Evolutionary conservation across 768 basidiomycete species (phyloP).

Genomic region (Tricholoma furcatifolium): DNA sequence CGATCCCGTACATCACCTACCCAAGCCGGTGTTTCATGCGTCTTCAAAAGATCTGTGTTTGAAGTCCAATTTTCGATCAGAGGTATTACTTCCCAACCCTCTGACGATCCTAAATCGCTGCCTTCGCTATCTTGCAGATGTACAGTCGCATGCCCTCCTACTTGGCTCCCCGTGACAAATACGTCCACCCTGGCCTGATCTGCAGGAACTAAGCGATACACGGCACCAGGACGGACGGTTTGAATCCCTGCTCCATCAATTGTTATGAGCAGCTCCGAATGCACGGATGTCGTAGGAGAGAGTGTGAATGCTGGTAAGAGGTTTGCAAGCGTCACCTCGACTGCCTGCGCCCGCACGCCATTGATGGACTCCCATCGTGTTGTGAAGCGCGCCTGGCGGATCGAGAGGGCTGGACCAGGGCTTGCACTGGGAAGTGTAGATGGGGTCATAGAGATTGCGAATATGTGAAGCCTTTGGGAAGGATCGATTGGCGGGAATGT

Average conservation of each 20-base stretch:
- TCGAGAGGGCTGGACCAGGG: conserved; percentile 29
- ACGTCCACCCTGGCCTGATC: conserved; percentile 54
- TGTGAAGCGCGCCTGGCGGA: conserved; percentile 44
- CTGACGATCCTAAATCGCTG: conserved; percentile 30
- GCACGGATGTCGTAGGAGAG: conserved; percentile 29
- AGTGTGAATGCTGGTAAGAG: conserved; percentile 35
- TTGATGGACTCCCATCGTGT: conserved; percentile 43
- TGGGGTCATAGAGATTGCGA: conserved; percentile 42
- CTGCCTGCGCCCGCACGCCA: conserved; percentile 39
- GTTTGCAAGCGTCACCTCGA: conserved; percentile 54
- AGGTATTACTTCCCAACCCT: conserved; percentile 36
- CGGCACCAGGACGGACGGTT: conserved; percentile 39
- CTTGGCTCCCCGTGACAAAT: conserved; percentile 35
- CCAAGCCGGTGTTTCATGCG: conserved; percentile 57
- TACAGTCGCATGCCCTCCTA: conserved; percentile 27
- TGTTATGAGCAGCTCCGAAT: conserved; percentile 32
- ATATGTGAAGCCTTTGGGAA: conserved; percentile 40
- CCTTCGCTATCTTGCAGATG: conserved; percentile 33
- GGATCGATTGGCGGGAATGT: conserved; percentile 35
- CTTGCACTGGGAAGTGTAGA: conserved; percentile 15
- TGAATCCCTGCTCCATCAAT: conserved; percentile 35
- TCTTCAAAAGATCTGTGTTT: conserved; percentile 31
- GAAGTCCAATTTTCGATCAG: conserved; percentile 40
- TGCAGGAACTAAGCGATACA: conserved; percentile 46
- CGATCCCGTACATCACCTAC: conserved; percentile 22